Evolutionary conservation across 2,329 filamentous ascomycete genomes (phyloP).

Genomic region (Penicillium sp.): DNA sequence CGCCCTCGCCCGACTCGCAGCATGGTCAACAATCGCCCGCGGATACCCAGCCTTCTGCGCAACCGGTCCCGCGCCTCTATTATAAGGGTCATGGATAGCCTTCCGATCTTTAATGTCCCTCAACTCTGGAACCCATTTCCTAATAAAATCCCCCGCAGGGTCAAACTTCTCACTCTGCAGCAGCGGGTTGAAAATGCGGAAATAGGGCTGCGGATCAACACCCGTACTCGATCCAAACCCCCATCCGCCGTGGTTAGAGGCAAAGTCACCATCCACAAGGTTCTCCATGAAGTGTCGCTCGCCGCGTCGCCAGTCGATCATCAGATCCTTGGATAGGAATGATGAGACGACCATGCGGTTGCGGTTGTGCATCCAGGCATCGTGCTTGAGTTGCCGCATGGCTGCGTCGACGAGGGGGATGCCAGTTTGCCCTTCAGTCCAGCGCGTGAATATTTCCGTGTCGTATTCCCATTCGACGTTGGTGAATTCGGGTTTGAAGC

Average conservation of each 20-base stretch:
- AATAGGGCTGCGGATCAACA: slow-evolving; percentile 85
- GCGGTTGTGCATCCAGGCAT: slow-evolving; percentile 80
- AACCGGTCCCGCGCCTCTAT: slow-evolving; percentile 54
- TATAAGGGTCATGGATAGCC: slow-evolving; percentile 78
- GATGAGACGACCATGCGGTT: slow-evolving; percentile 79
- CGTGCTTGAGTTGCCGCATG: slow-evolving; percentile 69
- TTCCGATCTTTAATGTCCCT: slow-evolving; percentile 55
- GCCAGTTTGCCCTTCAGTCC: slow-evolving; percentile 71
- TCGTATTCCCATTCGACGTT: slow-evolving; percentile 81
- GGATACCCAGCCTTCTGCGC: slow-evolving; percentile 71
- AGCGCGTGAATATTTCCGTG: slow-evolving; percentile 63
- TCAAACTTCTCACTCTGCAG: slow-evolving; percentile 87
- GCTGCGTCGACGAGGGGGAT: slow-evolving; percentile 82
- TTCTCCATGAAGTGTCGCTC: slow-evolving; percentile 80
- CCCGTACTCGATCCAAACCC: slow-evolving; percentile 64
- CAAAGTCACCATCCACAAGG: slow-evolving; percentile 74
- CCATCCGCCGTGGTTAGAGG: slow-evolving; percentile 71
- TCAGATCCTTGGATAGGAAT: slow-evolving; percentile 74
- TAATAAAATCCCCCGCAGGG: slow-evolving; percentile 71
- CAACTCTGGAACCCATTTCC: slow-evolving; percentile 77
- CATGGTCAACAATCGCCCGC: slow-evolving; percentile 69
- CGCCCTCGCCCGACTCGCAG: slow-evolving; percentile 62
- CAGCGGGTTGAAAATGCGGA: slow-evolving; percentile 82
- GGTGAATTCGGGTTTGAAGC: slow-evolving; percentile 78
- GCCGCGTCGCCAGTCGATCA: slow-evolving; percentile 79